Percentiles rank a stretch among this genome's conserved stretches.
Evolutionary conservation across 306 rosid genomes (phyloP).

Genomic region (Purshia tridentata): DNA sequence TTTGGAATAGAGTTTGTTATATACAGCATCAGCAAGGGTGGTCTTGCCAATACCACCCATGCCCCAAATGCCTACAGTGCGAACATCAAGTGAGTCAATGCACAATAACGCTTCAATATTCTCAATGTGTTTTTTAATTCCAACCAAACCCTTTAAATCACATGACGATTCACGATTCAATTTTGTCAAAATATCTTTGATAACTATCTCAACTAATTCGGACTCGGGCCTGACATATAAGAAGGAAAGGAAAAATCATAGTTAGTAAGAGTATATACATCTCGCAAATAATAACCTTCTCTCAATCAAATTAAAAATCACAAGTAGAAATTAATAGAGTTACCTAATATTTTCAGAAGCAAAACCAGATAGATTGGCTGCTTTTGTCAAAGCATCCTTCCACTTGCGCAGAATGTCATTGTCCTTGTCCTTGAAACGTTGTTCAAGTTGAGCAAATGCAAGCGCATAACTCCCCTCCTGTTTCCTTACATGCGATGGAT

Average conservation of each 20-base stretch:
- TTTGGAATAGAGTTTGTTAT: not conserved
- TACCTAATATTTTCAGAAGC: not conserved
- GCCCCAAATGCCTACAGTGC: conserved; percentile 29
- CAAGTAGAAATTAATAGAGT: not conserved
- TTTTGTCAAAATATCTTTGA: not conserved
- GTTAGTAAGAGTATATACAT: not conserved
- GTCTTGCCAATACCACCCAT: conserved; percentile 27
- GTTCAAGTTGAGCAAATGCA: not conserved
- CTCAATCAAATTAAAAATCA: not conserved
- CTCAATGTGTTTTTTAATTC: not conserved
- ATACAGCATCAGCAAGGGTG: conserved; percentile 17
- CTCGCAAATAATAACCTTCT: not conserved
- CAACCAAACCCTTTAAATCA: conserved; percentile 17
- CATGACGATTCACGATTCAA: not conserved
- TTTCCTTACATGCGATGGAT: not conserved
- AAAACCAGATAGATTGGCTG: conserved; percentile 8
- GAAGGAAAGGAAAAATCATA: not conserved
- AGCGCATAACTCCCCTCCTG: not conserved
- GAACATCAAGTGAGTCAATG: not conserved
- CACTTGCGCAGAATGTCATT: too few species aligned
- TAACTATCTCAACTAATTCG: conserved; percentile 11
- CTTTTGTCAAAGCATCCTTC: not conserved
- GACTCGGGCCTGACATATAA: conserved; percentile 4
- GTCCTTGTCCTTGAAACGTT: not conserved
- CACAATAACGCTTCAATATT: not conserved